Percentiles rank a stretch among this genome's conserved stretches.
These are phyloP conservation scores for Thalassiosira oceanica DNA, from an alignment of 352 stramenopile species.

Conservation along the genomic window DNA sequence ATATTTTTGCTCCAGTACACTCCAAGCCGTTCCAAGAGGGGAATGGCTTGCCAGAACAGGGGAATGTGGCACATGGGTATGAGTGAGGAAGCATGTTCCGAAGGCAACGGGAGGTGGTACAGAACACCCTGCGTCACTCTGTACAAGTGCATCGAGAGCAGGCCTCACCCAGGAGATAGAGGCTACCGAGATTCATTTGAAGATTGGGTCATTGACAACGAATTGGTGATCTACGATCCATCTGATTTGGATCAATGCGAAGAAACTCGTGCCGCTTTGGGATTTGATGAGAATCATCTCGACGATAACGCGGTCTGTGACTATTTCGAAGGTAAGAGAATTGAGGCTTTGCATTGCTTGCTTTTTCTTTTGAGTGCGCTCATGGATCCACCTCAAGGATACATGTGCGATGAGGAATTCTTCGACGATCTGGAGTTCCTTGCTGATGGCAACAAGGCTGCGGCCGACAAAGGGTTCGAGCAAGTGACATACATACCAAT, in stretches of 20 bases:
- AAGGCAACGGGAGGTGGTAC: not conserved
- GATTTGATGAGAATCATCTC: not conserved
- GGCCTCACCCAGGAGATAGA: not conserved
- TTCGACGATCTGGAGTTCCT: not conserved
- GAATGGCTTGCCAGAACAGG: not conserved
- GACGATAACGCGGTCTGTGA: not conserved
- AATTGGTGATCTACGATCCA: slow-evolving; percentile 1
- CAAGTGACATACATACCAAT: slow-evolving; percentile 1
- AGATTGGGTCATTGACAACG: slow-evolving; percentile 4
- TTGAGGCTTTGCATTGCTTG: not conserved
- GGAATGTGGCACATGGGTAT: slow-evolving; percentile 1
- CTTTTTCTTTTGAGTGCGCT: not conserved
- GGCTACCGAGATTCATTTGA: not conserved
- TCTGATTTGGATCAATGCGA: slow-evolving; percentile 1
- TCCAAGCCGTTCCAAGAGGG: not conserved
- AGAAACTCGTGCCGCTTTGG: not conserved
- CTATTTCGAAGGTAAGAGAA: not conserved
- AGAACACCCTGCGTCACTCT: slow-evolving; percentile 1
- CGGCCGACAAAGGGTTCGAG: not conserved
- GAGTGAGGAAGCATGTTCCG: not conserved
- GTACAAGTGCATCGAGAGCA: not conserved
- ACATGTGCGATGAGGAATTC: not conserved
- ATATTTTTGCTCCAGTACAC: slow-evolving; percentile 3
- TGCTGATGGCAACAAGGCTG: not conserved
- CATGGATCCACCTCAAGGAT: too few species aligned